Conservation (phyloP, 169 alveolate genomes). For the Theileria parva region DNA sequence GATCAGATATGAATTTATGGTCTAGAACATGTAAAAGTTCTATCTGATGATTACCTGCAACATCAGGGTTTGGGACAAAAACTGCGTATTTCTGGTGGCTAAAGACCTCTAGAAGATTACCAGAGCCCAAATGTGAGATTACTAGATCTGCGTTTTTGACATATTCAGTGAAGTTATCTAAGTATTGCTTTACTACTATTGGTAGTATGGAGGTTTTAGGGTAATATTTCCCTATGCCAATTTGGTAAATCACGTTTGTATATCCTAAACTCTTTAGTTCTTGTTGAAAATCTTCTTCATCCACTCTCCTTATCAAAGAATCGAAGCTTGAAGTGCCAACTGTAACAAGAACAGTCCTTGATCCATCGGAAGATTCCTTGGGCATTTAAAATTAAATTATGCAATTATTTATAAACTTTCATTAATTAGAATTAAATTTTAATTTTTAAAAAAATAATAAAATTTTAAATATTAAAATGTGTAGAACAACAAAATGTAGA, state of each 20-base stretch:
- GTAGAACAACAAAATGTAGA: neutral
- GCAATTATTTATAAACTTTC: neutral
- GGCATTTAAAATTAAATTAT: neutral
- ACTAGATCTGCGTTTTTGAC: conserved; percentile 72
- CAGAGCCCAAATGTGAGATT: conserved; percentile 86
- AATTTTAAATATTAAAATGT: neutral
- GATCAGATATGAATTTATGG: conserved; percentile 33
- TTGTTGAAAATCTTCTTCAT: conserved; percentile 25
- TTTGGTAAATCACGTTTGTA: conserved; percentile 49
- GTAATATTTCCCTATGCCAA: conserved; percentile 21
- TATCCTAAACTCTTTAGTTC: conserved; percentile 51
- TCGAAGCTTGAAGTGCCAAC: conserved; percentile 66
- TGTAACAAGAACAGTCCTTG: conserved; percentile 40
- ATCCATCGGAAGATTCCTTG: neutral
- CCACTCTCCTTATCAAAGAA: conserved; percentile 36
- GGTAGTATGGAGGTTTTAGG: conserved; percentile 7
- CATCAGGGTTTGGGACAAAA: conserved; percentile 76
- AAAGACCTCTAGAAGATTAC: conserved; percentile 80
- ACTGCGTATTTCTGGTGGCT: conserved; percentile 75
- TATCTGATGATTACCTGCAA: conserved; percentile 81
- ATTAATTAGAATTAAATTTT: neutral
- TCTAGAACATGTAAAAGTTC: conserved; percentile 71
- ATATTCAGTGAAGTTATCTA: conserved; percentile 60
- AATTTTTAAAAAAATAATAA: neutral
- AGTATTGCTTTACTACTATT: conserved; percentile 46